Evolutionary conservation across 176 grass and related monocot species (phyloP).

Genomic region (Puya raimondii): DNA sequence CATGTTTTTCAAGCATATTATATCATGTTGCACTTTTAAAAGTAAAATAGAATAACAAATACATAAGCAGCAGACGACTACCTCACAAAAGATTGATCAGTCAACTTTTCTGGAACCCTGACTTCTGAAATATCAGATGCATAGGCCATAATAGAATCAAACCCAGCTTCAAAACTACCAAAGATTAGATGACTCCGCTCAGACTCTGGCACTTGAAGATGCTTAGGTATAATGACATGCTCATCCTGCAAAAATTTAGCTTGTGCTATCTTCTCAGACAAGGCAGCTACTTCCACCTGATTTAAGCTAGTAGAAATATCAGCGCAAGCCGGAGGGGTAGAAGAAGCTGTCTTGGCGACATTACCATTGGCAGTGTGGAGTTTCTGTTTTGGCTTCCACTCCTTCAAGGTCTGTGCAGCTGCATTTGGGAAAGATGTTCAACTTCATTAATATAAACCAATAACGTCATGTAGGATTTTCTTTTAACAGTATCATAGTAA

Average conservation of each 20-base stretch:
- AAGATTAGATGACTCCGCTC: slow-evolving; percentile 54
- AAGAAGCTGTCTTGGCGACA: slow-evolving; percentile 11
- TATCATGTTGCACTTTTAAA: neutral
- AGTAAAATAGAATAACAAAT: slow-evolving; percentile 4
- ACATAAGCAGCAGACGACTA: slow-evolving; percentile 15
- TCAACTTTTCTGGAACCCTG: slow-evolving; percentile 30
- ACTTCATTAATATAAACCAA: neutral
- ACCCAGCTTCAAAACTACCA: slow-evolving; percentile 52
- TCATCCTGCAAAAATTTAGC: slow-evolving; percentile 41
- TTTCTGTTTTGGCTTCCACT: slow-evolving; percentile 74
- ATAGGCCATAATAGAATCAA: slow-evolving; percentile 13
- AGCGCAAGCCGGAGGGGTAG: slow-evolving; percentile 12
- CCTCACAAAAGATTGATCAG: slow-evolving; percentile 38
- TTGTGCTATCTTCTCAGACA: slow-evolving; percentile 57
- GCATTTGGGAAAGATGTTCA: slow-evolving; percentile 14
- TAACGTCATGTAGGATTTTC: neutral
- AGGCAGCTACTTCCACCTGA: slow-evolving; percentile 21
- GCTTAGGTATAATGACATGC: slow-evolving; percentile 79
- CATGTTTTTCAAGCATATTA: neutral
- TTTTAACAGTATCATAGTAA: neutral
- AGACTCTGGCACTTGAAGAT: slow-evolving; percentile 60
- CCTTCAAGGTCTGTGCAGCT: slow-evolving; percentile 34
- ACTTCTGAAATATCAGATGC: slow-evolving; percentile 17
- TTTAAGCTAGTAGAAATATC: slow-evolving; percentile 25
- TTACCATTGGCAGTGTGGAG: slow-evolving; percentile 13